Evolutionary conservation across 1,284 basidiomycete species (phyloP), one percentile per base, ranked within the genome.

Genomic region (Ustilago sp.): DNA sequence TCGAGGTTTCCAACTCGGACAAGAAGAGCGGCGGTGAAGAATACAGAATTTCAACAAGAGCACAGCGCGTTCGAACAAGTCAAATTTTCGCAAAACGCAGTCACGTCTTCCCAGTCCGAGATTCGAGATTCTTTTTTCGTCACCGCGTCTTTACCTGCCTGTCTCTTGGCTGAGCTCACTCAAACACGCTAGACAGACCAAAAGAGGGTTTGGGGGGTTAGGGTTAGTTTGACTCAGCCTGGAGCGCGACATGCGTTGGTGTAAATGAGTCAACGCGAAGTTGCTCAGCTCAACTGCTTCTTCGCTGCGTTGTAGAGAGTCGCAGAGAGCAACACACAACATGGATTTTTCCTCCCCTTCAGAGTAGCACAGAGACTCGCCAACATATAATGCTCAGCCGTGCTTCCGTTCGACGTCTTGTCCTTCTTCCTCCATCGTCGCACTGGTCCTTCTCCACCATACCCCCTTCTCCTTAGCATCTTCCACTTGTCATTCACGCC

Each of bases 341-440:
- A 62, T 56, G 38, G 59, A 60, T 50, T 61, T 66, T 65, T 59
- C 54, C 57, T 28, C 36, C n/a, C n/a, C 58, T 32, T 35, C 58
- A 59, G 39, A 35, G 8, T 45, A 68, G 61, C 63, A 12, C 34
- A 61, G 47, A 32, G 19, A 5, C 52, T 56, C 43, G 43, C 38
- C 58, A 58, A 59, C 65, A 73, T 73, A 73, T 73, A 73, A 68
- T 72, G 61, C 65, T 68, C 61, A 59, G 58, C 53, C 50, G 45
- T 13, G 58, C 31, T n/a, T 56, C 47, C 48, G 4, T 34, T 19
- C 45, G 23, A 19, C 58, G 23, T 57, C 58, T 63, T 8, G 23
- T 60, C 54, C 65, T 68, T 64, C 70, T 60, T 57, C 65, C 70
- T 73, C 62, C 65, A 68, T 73, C 70, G 61, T 73, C 70, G 65